Evolutionary conservation across 768 basidiomycete species (phyloP).

Genomic region (Pleurotus tuber-regium): DNA sequence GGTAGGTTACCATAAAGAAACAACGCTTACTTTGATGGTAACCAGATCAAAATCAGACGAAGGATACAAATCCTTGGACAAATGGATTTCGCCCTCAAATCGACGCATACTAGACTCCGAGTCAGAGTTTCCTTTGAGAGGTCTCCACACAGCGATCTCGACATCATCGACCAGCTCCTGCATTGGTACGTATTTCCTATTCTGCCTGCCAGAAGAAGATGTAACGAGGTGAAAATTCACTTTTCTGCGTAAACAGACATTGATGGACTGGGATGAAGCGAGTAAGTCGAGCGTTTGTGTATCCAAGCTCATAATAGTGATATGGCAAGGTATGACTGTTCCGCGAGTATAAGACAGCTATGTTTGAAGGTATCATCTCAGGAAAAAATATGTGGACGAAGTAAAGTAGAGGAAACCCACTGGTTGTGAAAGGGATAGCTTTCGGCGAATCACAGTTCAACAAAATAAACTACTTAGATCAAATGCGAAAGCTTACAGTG

Average conservation of each 20-base stretch:
- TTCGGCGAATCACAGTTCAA: neutral
- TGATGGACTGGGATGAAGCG: conserved; percentile 37
- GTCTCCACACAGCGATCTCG: conserved; percentile 30
- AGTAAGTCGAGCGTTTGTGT: conserved; percentile 37
- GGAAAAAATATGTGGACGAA: neutral
- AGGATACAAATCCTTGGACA: conserved; percentile 31
- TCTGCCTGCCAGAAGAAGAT: neutral
- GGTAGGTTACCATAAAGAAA: neutral
- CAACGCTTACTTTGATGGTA: conserved; percentile 29
- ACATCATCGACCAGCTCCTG: conserved; percentile 28
- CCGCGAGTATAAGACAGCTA: conserved; percentile 50
- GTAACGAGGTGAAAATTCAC: neutral
- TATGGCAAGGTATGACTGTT: conserved; percentile 43
- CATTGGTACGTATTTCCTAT: conserved; percentile 13
- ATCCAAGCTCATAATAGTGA: conserved; percentile 40
- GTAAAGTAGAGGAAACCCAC: neutral
- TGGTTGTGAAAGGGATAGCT: neutral
- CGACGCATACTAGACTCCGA: conserved; percentile 13
- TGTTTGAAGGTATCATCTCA: neutral
- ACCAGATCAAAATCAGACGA: conserved; percentile 36
- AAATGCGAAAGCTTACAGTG: neutral
- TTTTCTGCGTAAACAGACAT: conserved; percentile 27
- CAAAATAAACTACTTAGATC: neutral
- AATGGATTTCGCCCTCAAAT: conserved; percentile 36
- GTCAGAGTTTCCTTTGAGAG: conserved; percentile 13